Base-by-base conservation (phyloP, 371 early-diverging fungal genomes). In the Apophysomyces variabilis region DNA sequence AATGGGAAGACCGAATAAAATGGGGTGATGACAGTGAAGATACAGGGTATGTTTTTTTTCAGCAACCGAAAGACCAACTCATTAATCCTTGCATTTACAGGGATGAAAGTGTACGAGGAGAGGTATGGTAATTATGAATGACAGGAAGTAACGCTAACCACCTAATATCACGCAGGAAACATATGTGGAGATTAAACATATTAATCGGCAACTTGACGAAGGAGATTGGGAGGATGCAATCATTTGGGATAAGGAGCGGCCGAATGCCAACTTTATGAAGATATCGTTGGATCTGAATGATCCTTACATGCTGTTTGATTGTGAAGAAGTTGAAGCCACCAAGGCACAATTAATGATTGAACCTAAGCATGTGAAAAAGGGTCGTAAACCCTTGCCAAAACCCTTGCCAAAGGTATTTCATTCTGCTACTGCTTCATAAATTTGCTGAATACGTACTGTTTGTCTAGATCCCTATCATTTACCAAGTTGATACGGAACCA, bases 1-100 rank as follows among this genome's bases (percentile, higher is more conserved):
- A 73, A 7, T 96, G 97, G 97, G 95, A 96, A 67, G 89, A 92
- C 41, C 77, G 86, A 11, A 90, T 96, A 58, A 57, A 91, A 14
- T 96, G 97, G 97, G 88, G 88, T 32, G 88, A 83, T 38, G 83
- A 79, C 18, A 56, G 63, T n/a, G 59, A 50, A 44, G 67, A 39
- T 18, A 61, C 32, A 32, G 14, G 61, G 11, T 41, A 70, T 18
- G 18, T 38, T 58, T n/a, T 18, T 18, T 26, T 26, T 6, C 7
- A 16, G 9, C 54, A n/a, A 21, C 54, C 21, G 21, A 50, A 26
- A 50, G 8, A 21, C 3, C 21, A 21, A 26, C 21, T 50, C 16
- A 50, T 21, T 9, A 21, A 50, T 21, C 5, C 1, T 50, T 21
- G 54, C 21, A 9, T 50, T 50, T 4, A 50, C 21, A 50, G 54